These are phyloP conservation scores for Nigrograna mackinnonii DNA, from an alignment of 2,329 filamentous ascomycete genomes.

Conservation along the genomic window DNA sequence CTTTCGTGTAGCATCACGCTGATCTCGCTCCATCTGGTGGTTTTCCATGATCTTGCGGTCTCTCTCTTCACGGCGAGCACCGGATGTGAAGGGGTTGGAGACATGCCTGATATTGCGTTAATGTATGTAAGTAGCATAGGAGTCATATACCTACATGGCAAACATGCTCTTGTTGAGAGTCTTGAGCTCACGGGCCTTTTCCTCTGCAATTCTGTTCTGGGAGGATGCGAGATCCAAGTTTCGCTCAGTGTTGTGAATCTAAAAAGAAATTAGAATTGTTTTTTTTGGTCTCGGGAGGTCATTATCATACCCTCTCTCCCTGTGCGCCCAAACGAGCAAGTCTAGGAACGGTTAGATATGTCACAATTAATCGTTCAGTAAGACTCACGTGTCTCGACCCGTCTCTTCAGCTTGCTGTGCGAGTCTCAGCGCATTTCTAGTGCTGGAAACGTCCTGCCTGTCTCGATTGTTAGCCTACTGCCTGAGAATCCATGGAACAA, in stretches of 20 bases:
- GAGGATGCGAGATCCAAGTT: slow-evolving; percentile 80
- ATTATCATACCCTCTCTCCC: slow-evolving; percentile 41
- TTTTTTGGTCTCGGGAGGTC: too few species aligned
- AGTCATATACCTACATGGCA: too few species aligned
- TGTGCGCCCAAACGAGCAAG: slow-evolving; percentile 33
- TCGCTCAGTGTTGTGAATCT: too few species aligned
- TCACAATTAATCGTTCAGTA: too few species aligned
- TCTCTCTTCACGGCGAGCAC: slow-evolving; percentile 46
- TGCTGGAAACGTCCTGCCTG: slow-evolving; percentile 73
- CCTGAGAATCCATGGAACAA: too few species aligned
- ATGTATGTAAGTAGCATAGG: too few species aligned
- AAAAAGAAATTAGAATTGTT: too few species aligned
- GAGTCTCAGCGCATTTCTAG: slow-evolving; percentile 69
- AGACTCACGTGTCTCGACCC: slow-evolving; percentile 51
- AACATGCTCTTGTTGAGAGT: slow-evolving; percentile 91
- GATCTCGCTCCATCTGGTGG: slow-evolving; percentile 59
- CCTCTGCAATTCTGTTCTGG: slow-evolving; percentile 77
- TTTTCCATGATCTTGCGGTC: slow-evolving; percentile 72
- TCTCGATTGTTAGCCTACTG: too few species aligned
- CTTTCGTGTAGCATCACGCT: slow-evolving; percentile 58
- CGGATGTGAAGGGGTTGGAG: slow-evolving; percentile 64
- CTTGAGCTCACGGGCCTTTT: slow-evolving; percentile 81
- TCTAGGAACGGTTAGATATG: too few species aligned
- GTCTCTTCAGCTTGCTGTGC: slow-evolving; percentile 72
- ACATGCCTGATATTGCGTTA: too few species aligned